phyloP scores from a whole-genome alignment of 306 rosid genomes.

The Rubus idaeus region DNA sequence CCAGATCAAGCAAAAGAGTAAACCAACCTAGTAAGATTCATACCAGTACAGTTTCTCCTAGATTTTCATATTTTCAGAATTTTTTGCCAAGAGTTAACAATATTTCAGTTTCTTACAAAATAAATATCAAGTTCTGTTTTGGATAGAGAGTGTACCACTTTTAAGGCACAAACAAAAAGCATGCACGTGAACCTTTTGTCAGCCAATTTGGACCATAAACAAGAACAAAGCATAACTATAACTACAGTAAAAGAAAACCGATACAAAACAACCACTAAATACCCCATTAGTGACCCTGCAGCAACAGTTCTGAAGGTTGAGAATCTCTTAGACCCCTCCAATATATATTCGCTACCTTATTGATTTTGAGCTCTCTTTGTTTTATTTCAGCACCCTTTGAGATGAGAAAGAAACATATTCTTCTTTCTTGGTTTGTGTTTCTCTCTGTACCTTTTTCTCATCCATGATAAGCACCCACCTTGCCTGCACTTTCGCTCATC shows the following conservation, averaged over 20 bases:
- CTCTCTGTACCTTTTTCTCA: constrained; percentile 57
- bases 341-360: constrained; percentile 1
- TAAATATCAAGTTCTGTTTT: neutral
- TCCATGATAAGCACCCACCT: constrained; percentile 88
- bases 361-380: constrained; percentile 11
- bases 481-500: constrained; percentile 40
- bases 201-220: constrained; percentile 36
- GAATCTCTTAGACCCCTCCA: constrained; percentile 32
- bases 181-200: constrained; percentile 54
- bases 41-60: neutral
- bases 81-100: neutral
- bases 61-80: neutral
- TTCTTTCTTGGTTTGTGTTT: constrained; percentile 58
- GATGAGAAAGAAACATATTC: constrained; percentile 41
- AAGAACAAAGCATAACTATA: constrained; percentile 28
- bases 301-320: constrained; percentile 24
- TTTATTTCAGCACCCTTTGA: constrained; percentile 43
- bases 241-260: constrained; percentile 11
- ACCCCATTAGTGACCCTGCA: constrained; percentile 28
- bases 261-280: constrained; percentile 28
- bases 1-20: neutral
- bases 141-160: constrained; percentile 4
- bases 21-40: neutral
- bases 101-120: neutral
- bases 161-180: constrained; percentile 28